Evolutionary conservation across 139 green algal species (phyloP), one percentile per base, ranked within the genome.

Genomic region (Volvox africanus): DNA sequence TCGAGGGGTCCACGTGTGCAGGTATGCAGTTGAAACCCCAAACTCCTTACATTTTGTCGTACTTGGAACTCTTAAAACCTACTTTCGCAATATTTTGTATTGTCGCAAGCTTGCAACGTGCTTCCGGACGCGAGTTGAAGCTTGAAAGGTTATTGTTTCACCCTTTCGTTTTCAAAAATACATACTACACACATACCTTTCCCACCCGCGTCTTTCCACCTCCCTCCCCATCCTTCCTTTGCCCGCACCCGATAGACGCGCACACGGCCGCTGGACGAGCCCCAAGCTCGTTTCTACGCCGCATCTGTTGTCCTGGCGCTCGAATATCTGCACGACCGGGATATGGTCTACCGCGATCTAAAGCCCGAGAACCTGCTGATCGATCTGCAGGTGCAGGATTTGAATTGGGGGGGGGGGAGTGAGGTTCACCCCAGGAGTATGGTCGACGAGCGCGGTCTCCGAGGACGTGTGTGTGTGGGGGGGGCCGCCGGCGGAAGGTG

Each of bases 321-420:
- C 55, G 95, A 98, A 85, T 98, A 98, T 93, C 92, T 99, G 87
- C 96, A 99, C 81, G 93, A 96, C 21, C 92, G 95, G 0, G 93
- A 97, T 87, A 85, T 98, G 21, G 94, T 98, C 1, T 99, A 97
- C 94, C 88, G 93, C 30, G 91, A 93, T 86, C 83, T 97, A 21
- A 98, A 98, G 93, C 95, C 97, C 17, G 96, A 98, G 93, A 98
- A 98, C 93, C 93, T 98, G 88, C 94, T 98, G 24, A 95, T 98
- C 14, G 93, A 97, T 91, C 84, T 93, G 50, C n/a, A 93, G 78
- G 91, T 90, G 86, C 14, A n/a, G 3, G 32, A 32, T 18, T 21
- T 35, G 13, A 20, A 30, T n/a, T 12, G 16, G 75, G 75, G 32
- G 71, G 3, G 14, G 20, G 14, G 71, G 71, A 79, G 65, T 9